Evolutionary conservation across 495 filamentous ascomycete species (phyloP).

Genomic region (Xylaria castorea): DNA sequence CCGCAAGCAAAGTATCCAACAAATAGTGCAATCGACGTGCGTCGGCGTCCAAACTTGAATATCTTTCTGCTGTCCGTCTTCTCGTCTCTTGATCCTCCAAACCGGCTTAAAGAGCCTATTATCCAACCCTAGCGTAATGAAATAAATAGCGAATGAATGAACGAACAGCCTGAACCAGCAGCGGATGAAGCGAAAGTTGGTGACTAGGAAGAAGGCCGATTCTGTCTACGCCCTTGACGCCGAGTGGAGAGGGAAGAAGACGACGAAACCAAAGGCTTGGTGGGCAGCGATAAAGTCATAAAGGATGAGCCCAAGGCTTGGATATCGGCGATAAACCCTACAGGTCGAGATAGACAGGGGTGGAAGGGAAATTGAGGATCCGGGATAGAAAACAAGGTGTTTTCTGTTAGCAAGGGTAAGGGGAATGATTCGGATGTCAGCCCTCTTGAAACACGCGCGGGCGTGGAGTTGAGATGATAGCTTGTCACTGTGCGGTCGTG

Average conservation of each 20-base stretch:
- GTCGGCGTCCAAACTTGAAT: constrained; percentile 23
- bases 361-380: constrained; percentile 26
- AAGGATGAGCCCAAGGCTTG: constrained; percentile 39
- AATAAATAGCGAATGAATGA: constrained; percentile 43
- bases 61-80: constrained; percentile 24
- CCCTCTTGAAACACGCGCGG: constrained; percentile 46
- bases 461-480: constrained; percentile 40
- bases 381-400: constrained; percentile 27
- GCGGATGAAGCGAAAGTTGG: constrained; percentile 53
- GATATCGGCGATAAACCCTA: constrained; percentile 34
- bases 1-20: constrained; percentile 29
- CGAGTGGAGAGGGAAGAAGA: constrained; percentile 40
- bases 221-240: constrained; percentile 44
- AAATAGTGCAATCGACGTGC: constrained; percentile 31
- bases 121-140: constrained; percentile 34
- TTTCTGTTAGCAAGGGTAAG: constrained; percentile 25
- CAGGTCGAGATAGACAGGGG: constrained; percentile 29
- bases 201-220: constrained; percentile 47
- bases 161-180: constrained; percentile 67
- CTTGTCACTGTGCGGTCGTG: constrained; percentile 28
- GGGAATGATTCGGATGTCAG: constrained; percentile 42
- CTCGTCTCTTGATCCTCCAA: constrained; percentile 20
- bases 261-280: constrained; percentile 36
- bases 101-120: constrained; percentile 10
- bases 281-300: constrained; percentile 54